phyloP scores from a whole-genome alignment of 306 rosid species.

The Carpinus viminea region DNA sequence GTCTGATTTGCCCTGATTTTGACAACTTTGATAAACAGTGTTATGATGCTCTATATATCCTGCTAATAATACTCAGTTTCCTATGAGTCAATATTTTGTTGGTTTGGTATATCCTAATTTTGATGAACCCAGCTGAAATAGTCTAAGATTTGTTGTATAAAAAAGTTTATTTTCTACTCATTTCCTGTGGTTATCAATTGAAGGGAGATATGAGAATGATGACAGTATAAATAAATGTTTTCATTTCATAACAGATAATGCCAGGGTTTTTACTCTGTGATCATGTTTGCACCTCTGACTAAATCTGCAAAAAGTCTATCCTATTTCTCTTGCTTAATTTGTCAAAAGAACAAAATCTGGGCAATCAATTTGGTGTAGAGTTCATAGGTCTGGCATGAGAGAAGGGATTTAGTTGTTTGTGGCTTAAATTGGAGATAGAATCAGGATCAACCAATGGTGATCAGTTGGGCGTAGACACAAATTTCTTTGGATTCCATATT shows the following conservation, averaged over 20 bases:
- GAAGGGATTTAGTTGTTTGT: not conserved
- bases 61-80: conserved; percentile 1
- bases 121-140: not conserved
- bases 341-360: not conserved
- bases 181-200: not conserved
- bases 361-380: not conserved
- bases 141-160: not conserved
- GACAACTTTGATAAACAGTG: conserved; percentile 4
- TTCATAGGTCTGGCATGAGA: not conserved
- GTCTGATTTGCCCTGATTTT: conserved; percentile 42
- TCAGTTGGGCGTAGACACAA: not conserved
- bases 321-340: not conserved
- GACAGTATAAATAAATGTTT: not conserved
- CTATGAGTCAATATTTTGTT: not conserved
- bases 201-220: not conserved
- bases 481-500: not conserved
- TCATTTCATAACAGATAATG: not conserved
- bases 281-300: not conserved
- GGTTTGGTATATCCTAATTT: not conserved
- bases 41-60: conserved; percentile 16
- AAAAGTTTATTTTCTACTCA: conserved; percentile 3
- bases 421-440: not conserved
- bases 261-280: not conserved
- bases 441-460: not conserved
- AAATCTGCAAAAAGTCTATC: not conserved